Conservation (phyloP, 148 eudicot species). For the Persicaria maculosa region DNA sequence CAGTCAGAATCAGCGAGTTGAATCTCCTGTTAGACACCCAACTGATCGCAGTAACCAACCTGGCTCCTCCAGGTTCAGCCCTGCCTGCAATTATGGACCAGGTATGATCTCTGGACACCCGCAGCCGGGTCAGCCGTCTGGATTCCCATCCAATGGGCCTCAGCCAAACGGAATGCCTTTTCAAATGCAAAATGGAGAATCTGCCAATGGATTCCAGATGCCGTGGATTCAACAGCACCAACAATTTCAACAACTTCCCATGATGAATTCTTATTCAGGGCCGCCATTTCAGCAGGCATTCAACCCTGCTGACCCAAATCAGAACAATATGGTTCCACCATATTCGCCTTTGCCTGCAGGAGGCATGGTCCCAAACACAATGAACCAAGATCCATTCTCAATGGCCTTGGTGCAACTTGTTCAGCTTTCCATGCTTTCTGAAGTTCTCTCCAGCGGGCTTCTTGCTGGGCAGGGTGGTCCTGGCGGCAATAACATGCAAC, state of each 20-base stretch:
- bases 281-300: conserved; percentile 24
- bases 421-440: conserved; percentile 11
- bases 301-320: conserved; percentile 18
- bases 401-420: conserved; percentile 8
- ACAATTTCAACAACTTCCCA: conserved; percentile 17
- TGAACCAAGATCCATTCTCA: not conserved
- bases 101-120: conserved; percentile 24
- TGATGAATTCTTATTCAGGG: not conserved
- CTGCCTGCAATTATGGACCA: conserved; percentile 21
- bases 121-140: conserved; percentile 27
- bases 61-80: conserved; percentile 22
- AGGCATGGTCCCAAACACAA: not conserved
- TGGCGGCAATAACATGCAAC: too few relatives aligned
- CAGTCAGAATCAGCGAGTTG: conserved; percentile 20
- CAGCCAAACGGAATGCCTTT: conserved; percentile 43
- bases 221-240: conserved; percentile 54
- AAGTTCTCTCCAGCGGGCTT: not conserved
- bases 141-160: conserved; percentile 24
- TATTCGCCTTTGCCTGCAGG: not conserved
- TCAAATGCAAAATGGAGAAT: conserved; percentile 38
- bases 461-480: not conserved
- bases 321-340: conserved; percentile 16
- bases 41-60: conserved; percentile 15
- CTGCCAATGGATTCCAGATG: conserved; percentile 30
- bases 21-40: conserved; percentile 23